phyloP scores from a whole-genome alignment of 345 rosid genomes.

The Arabidopsis suecica region DNA sequence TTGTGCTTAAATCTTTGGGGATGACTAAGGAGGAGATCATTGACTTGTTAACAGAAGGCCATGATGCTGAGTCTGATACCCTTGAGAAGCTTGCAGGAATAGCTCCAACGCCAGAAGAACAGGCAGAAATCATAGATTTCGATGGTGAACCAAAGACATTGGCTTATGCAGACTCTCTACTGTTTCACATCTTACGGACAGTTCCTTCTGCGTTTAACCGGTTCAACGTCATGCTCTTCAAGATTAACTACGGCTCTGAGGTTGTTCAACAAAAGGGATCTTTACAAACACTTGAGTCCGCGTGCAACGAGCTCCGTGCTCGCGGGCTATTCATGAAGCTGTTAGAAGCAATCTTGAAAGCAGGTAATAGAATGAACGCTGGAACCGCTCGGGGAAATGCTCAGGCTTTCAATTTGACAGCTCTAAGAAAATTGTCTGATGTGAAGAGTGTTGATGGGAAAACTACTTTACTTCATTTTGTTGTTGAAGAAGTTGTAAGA shows the following conservation, averaged over 20 bases:
- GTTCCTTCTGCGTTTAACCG: constrained; percentile 77
- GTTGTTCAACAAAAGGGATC: constrained; percentile 56
- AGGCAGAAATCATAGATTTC: constrained; percentile 59
- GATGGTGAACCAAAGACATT: constrained; percentile 60
- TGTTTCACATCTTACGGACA: constrained; percentile 65
- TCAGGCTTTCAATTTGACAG: constrained; percentile 71
- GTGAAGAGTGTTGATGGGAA: constrained; percentile 86
- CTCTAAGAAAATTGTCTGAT: constrained; percentile 79
- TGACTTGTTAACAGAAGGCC: constrained; percentile 61
- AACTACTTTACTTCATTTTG: constrained; percentile 84
- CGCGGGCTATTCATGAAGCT: constrained; percentile 80
- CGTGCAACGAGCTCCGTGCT: constrained; percentile 73
- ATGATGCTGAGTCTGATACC: constrained; percentile 61
- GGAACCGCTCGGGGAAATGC: constrained; percentile 93
- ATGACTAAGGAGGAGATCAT: constrained; percentile 64
- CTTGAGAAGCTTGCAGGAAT: constrained; percentile 83
- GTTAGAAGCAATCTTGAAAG: constrained; percentile 88
- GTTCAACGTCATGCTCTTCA: constrained; percentile 76
- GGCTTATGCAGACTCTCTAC: constrained; percentile 77
- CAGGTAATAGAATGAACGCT: constrained; percentile 94
- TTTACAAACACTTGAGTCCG: constrained; percentile 60
- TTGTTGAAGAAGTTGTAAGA: constrained; percentile 79
- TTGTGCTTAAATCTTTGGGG: constrained; percentile 72
- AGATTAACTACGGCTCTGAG: constrained; percentile 65
- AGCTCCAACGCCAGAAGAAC: constrained; percentile 77